phyloP scores from a whole-genome alignment of 2,329 filamentous ascomycete genomes.

The Cladophialophora yegresii region DNA sequence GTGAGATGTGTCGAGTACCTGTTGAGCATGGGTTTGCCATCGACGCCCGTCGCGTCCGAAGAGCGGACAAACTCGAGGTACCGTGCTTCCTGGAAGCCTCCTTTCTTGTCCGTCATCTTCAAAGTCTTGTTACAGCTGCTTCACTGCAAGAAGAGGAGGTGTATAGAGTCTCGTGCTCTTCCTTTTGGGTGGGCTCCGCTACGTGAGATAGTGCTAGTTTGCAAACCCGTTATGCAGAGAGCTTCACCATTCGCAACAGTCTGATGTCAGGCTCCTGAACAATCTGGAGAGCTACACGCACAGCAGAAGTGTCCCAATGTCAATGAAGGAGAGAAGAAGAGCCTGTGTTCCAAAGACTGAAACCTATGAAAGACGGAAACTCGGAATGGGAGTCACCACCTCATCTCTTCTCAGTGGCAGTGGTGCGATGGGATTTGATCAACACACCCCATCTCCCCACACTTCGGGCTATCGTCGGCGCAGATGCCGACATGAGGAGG shows the following conservation, averaged over 20 bases:
- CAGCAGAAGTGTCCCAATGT: neutral
- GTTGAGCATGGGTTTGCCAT: slow-evolving; percentile 71
- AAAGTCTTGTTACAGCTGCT: neutral
- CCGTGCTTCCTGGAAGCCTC: slow-evolving; percentile 40
- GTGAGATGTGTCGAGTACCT: slow-evolving; percentile 83
- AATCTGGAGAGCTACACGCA: neutral
- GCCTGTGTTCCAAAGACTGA: neutral
- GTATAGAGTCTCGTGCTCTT: neutral
- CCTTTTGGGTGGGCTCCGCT: neutral
- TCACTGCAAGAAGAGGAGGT: neutral
- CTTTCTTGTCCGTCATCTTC: slow-evolving; percentile 6
- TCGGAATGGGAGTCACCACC: neutral
- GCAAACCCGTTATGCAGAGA: neutral
- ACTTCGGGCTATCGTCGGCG: neutral
- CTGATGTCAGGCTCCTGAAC: too few species aligned
- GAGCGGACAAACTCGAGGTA: slow-evolving; percentile 62
- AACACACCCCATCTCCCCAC: neutral
- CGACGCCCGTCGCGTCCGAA: slow-evolving; percentile 53
- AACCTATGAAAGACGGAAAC: neutral
- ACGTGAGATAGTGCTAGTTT: neutral
- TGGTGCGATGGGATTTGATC: neutral
- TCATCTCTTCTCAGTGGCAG: neutral
- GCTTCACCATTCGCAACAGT: too few species aligned
- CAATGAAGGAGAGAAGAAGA: neutral
- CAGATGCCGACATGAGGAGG: neutral